phyloP scores from a whole-genome alignment of 2,329 filamentous ascomycete genomes.

The Aspergillus sp. region DNA sequence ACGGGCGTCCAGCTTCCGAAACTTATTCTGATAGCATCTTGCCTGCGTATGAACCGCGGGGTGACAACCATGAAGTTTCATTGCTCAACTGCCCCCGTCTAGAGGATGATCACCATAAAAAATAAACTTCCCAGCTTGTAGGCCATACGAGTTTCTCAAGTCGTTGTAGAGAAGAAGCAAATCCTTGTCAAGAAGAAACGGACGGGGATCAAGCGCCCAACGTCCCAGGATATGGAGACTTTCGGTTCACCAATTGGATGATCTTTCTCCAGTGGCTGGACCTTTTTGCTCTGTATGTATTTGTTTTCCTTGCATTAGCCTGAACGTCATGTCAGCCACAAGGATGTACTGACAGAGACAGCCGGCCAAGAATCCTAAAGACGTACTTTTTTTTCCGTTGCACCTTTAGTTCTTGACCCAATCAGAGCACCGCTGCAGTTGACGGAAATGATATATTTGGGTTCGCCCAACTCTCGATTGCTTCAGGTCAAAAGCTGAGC shows the following conservation, averaged over 20 bases:
- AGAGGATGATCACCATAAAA: not conserved
- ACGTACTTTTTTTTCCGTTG: slow-evolving; percentile 19
- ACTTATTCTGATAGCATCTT: not conserved
- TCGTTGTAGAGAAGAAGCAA: not conserved
- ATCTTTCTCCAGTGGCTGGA: slow-evolving; percentile 12
- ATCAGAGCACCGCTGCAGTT: slow-evolving; percentile 4
- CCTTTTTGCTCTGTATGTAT: slow-evolving; percentile 18
- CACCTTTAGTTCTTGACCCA: not conserved
- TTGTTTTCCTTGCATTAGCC: slow-evolving; percentile 27
- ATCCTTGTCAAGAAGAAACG: not conserved
- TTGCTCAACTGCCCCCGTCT: not conserved
- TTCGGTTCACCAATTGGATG: slow-evolving; percentile 10
- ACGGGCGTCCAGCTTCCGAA: not conserved
- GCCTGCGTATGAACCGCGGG: not conserved
- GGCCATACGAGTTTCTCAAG: not conserved
- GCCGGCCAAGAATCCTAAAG: slow-evolving; percentile 5
- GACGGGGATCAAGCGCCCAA: slow-evolving; percentile 1
- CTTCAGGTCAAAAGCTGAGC: not conserved
- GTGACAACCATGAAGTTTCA: not conserved
- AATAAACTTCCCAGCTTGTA: not conserved
- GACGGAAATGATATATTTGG: slow-evolving; percentile 17
- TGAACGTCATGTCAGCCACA: slow-evolving; percentile 21
- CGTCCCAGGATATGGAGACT: slow-evolving; percentile 13
- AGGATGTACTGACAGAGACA: slow-evolving; percentile 11
- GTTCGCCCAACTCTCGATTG: slow-evolving; percentile 4